These are phyloP conservation scores for Penicillium sp. DNA, from an alignment of 2,329 filamentous ascomycete genomes.

Conservation along the genomic window DNA sequence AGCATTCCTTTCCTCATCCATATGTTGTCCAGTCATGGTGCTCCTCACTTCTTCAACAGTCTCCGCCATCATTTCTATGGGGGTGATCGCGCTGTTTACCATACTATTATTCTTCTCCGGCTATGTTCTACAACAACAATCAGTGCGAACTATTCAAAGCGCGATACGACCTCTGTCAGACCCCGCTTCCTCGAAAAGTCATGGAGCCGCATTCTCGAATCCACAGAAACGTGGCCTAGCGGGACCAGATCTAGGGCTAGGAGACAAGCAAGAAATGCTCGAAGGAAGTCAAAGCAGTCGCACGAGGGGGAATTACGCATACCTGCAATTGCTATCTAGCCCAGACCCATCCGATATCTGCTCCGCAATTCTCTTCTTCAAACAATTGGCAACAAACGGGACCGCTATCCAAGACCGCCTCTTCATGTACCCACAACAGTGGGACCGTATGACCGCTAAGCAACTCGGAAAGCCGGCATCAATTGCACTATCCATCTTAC, in stretches of 20 bases:
- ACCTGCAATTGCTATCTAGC: slow-evolving; percentile 44
- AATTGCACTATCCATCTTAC: slow-evolving; percentile 38
- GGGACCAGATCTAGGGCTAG: slow-evolving; percentile 11
- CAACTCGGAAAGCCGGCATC: slow-evolving; percentile 27
- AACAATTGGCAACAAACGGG: slow-evolving; percentile 35
- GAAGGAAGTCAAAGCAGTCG: slow-evolving; percentile 6
- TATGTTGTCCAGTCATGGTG: slow-evolving; percentile 39
- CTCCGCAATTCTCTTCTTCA: slow-evolving; percentile 46
- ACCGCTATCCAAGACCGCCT: slow-evolving; percentile 40
- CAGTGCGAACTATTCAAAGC: slow-evolving; percentile 70
- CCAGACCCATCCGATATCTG: slow-evolving; percentile 46
- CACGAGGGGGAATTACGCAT: slow-evolving; percentile 36
- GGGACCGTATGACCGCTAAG: slow-evolving; percentile 35
- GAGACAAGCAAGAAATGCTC: slow-evolving; percentile 16
- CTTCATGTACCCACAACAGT: slow-evolving; percentile 48
- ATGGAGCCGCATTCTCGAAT: slow-evolving; percentile 25
- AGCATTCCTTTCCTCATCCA: slow-evolving; percentile 8
- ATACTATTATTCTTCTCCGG: slow-evolving; percentile 81
- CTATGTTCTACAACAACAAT: slow-evolving; percentile 83
- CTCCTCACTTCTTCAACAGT: slow-evolving; percentile 46
- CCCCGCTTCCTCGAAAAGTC: slow-evolving; percentile 10
- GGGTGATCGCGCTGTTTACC: slow-evolving; percentile 70
- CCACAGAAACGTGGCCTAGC: slow-evolving; percentile 17
- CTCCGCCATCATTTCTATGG: slow-evolving; percentile 43
- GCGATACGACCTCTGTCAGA: slow-evolving; percentile 54